A percentile compares a stretch with the other conserved stretches of the same genome.
These are phyloP conservation scores for Trichoderma virens DNA, from an alignment of 495 filamentous ascomycete species.

Conservation along the genomic window DNA sequence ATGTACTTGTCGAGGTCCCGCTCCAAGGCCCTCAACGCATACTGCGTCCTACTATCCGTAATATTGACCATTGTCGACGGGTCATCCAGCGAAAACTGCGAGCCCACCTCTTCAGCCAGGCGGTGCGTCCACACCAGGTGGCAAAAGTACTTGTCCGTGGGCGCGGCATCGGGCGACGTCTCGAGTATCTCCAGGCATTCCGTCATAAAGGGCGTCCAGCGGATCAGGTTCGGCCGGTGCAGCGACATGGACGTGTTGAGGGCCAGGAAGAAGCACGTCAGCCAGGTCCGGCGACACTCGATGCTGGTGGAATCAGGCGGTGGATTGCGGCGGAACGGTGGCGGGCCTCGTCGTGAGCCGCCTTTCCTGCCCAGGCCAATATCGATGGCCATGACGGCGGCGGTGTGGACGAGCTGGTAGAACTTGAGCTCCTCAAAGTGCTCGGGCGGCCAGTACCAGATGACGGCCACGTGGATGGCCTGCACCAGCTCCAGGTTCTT, in stretches of 20 bases:
- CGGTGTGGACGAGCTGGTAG: slow-evolving; percentile 79
- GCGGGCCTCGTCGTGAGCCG: slow-evolving; percentile 34
- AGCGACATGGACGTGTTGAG: slow-evolving; percentile 68
- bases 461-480: slow-evolving; percentile 58
- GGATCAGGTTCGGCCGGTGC: slow-evolving; percentile 71
- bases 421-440: slow-evolving; percentile 83
- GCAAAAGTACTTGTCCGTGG: slow-evolving; percentile 63
- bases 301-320: slow-evolving; percentile 54
- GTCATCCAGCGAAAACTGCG: slow-evolving; percentile 72
- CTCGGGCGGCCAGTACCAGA: slow-evolving; percentile 82
- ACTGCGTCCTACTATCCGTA: slow-evolving; percentile 64
- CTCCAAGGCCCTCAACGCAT: slow-evolving; percentile 68
- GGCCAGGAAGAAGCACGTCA: slow-evolving; percentile 73
- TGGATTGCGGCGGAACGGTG: slow-evolving; percentile 39
- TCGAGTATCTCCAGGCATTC: slow-evolving; percentile 74
- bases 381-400: slow-evolving; percentile 80
- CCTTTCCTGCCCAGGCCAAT: slow-evolving; percentile 64
- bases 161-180: slow-evolving; percentile 58
- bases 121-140: slow-evolving; percentile 71
- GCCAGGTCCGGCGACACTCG: slow-evolving; percentile 71
- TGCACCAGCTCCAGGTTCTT: slow-evolving; percentile 86
- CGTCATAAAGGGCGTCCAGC: slow-evolving; percentile 77
- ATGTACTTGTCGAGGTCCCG: slow-evolving; percentile 65
- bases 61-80: slow-evolving; percentile 55
- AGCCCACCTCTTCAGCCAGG: slow-evolving; percentile 73